A percentile compares a stretch with the other conserved stretches of the same genome.
These are phyloP conservation scores for Cordia subcordata DNA, from an alignment of 257 asterid genomes.

Conservation along the genomic window DNA sequence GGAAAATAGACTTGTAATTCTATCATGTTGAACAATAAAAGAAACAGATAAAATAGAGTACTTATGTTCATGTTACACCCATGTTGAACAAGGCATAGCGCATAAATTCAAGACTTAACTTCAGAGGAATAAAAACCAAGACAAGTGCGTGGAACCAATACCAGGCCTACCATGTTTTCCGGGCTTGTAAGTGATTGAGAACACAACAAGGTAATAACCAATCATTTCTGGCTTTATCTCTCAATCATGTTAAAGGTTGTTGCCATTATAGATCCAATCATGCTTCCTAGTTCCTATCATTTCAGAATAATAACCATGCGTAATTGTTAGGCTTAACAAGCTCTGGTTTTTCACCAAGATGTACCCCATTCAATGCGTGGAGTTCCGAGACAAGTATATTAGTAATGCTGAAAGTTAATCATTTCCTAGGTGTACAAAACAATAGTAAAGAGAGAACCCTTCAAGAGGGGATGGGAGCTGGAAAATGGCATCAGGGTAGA, in stretches of 20 bases:
- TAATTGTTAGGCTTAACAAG: constrained; percentile 21
- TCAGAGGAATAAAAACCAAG: constrained; percentile 22
- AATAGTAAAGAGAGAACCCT: no score
- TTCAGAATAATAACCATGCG: constrained; percentile 18
- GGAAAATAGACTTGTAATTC: no score
- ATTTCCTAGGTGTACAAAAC: no score
- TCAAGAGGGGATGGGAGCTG: no score
- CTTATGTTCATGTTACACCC: neutral
- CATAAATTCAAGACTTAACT: constrained; percentile 1
- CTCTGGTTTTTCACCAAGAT: constrained; percentile 28
- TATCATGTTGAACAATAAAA: no score
- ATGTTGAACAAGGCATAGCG: no score
- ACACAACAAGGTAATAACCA: constrained; percentile 14
- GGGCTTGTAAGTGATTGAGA: constrained; percentile 23
- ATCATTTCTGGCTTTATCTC: constrained; percentile 32
- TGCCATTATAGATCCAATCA: no score
- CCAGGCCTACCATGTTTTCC: constrained; percentile 24
- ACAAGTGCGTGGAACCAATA: constrained; percentile 25
- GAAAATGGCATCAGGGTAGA: no score
- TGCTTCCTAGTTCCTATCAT: neutral
- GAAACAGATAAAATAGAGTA: neutral
- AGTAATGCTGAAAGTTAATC: no score
- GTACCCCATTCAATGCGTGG: constrained; percentile 18
- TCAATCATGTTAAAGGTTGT: no score
- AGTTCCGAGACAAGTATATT: no score